Base-by-base conservation (phyloP, 164 flowering plant species). In the Tetrastigma voinierianum region DNA sequence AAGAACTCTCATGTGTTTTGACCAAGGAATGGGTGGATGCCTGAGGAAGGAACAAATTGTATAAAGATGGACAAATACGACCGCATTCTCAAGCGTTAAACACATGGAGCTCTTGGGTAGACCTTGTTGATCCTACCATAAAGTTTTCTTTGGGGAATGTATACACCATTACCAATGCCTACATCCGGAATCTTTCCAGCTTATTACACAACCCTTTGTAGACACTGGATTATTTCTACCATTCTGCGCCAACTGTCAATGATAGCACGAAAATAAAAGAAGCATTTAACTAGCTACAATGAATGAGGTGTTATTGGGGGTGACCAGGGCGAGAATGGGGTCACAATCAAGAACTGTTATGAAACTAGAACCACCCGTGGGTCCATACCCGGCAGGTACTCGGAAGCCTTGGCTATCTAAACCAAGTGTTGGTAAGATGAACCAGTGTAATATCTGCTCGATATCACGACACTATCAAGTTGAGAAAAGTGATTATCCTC, bases 101-200 rank as follows among this genome's bases (percentile, higher is more conserved):
- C 1, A 94, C 98, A 3, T 94, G 98, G 98, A 95, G 73, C 9
- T 65, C 60, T 23, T 94, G 97, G 98, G 87, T 91, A 15, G 86
- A 91, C 70, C 57, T 15, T 40, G 74, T 91, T 13, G 87, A 88
- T 51, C 75, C 91, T 21, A 5, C 80, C 13, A 85, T 47, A 86
- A 75, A 67, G 91, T 94, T 49, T 88, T 90, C 83, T 94, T 91
- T 74, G 44, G 95, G 93, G 16, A n/a, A n/a, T n/a, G n/a, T n/a
- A n/a, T n/a, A n/a, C n/a, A n/a, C n/a, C n/a, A n/a, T n/a, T n/a
- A n/a, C n/a, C n/a, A n/a, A n/a, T n/a, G n/a, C n/a, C n/a, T n/a
- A 32, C 40, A 32, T 32, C 40, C n/a, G 40, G 40, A 32, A 32
- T 32, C 40, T 32, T 32, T 32, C 40, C 40, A 32, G 40, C 40